Evolutionary conservation across 2,329 filamentous ascomycete genomes (phyloP), one percentile per base, ranked within the genome.

Genomic region (Pyrenophora graminea): DNA sequence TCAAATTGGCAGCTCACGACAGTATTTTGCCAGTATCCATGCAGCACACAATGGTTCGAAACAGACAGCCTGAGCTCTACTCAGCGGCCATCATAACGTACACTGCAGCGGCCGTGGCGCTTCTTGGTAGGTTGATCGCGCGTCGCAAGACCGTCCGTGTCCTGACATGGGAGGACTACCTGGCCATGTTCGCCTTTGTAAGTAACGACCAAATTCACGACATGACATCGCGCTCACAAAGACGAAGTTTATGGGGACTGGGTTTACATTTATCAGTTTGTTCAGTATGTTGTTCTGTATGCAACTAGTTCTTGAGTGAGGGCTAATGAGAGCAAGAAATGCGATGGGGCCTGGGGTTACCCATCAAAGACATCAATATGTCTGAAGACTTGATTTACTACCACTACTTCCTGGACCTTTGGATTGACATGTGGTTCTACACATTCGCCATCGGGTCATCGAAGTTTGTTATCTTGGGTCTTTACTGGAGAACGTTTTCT

Each of bases 351-450:
- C 55, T 65, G 8, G 62, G 62, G 3, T 52, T 53, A 10, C 53
- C 43, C 18, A 39, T 65, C 10, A 27, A 45, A 18, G 49, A 62
- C 12, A 56, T 63, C 40, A 23, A 58, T 13, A 39, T 61, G 10
- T 37, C 56, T 12, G 37, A 51, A 6, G 53, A 61, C 1, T n/a
- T 55, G 18, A 55, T 64, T n/a, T 25, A 48, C 1, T 53, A 53
- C 21, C 55, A 64, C 15, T 66, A 59, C 38, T 64, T 58, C 17
- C 17, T 56, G 4, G 61, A 64, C 19, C 61, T 63, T 2, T 65
- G 55, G 53, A 47, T 49, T 21, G 61, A 64, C 18, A 64, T 64
- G 61, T 66, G 59, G 61, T 18, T 64, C 21, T 66, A 63, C 40
- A 66, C 61, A 1, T 61, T 66, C 25, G 61, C 61, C 1, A 54